Base-by-base conservation (phyloP, 768 basidiomycete species). In the Mycena indigotica region DNA sequence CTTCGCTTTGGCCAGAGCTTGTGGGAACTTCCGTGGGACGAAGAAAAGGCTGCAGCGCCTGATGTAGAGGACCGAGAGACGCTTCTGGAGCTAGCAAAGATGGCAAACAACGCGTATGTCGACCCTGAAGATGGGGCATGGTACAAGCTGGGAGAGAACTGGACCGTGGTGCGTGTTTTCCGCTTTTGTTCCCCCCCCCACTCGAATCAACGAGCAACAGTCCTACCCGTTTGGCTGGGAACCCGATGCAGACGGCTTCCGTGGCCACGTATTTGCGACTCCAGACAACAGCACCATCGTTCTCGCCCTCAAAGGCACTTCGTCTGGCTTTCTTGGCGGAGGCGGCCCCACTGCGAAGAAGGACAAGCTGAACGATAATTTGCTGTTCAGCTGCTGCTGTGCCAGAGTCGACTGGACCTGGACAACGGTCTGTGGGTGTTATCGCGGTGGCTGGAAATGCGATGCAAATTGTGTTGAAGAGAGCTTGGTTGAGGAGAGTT, bases 381-480 rank as follows among this genome's bases (percentile, higher is more conserved):
- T 97, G 5, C 73, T 98, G 56, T 96, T 96, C 71, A 89, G 87
- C 60, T 98, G 96, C 69, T 98, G 96, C 72, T 98, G 96, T 71
- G 96, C 96, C 0, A 77, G 85, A 17, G 82, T 97, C 26, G 93
- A 92, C 67, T 96, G 92, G 86, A 85, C 91, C 17, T 98, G 96
- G 96, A 85, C 89, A 45, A 84, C 92, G 0, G 95, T 98, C 19
- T 98, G 96, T 72, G 91, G 85, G 55, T 98, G 96, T 70, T 89
- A 89, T 72, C 77, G 82, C 52, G 82, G 86, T 8, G 87, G 87
- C 4, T 88, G 86, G 82, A 88, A 87, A 65, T 98, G 95, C 72
- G 84, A 92, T 65, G 80, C 86, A 66, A 76, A 80, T 24, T 98
- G 95, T 69, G 60, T 97, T 55, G 90, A 91, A 70, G 68, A 81